Base-by-base conservation (phyloP, 2,329 filamentous ascomycete genomes). In the Didymella segeticola region DNA sequence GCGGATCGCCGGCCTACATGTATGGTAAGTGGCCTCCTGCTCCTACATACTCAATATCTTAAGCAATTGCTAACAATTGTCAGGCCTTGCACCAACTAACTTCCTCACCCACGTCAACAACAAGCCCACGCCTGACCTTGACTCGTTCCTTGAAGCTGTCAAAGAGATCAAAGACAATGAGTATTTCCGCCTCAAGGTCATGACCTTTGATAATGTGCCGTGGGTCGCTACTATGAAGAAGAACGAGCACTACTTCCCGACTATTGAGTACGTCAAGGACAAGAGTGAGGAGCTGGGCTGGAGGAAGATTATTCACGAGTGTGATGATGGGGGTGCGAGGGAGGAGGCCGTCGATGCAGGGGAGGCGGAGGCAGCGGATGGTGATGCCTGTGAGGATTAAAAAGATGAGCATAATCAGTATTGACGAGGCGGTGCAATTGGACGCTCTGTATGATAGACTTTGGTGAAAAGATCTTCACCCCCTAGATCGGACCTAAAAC, bases 201-300 rank as follows among this genome's bases (percentile, higher is more conserved):
- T 98, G 74, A 98, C 95, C 0, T 99, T 99, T 70, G 95, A 99
- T 75, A 96, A 96, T 68, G 92, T 99, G 9, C 93, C 93, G 3
- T 99, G 95, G 92, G 92, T 99, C n/a, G 91, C 96, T 31, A 99
- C 95, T 8, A 96, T 99, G 90, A 99, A 99, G 86, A 98, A 98
- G 84, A 97, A 97, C 66, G 93, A 99, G 72, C 95, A 99, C 76
- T 99, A 99, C 74, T 88, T 88, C 77, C 85, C 86, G 2, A 88
- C 86, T 56, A 83, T 86, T 25, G 85, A 88, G 72, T 87, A 86
- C 56, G 68, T 84, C 46, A 87, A 87, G 67, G 85, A 87, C 56
- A 47, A 75, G 2, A 70, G 68, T 1, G 74, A 80, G 56, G 71
- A 78, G 5, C 77, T 82, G 15, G 83, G 84, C 4, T 88, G 85